Conservation (phyloP, 208 protist species). For the Crithidia mellificae region DNA sequence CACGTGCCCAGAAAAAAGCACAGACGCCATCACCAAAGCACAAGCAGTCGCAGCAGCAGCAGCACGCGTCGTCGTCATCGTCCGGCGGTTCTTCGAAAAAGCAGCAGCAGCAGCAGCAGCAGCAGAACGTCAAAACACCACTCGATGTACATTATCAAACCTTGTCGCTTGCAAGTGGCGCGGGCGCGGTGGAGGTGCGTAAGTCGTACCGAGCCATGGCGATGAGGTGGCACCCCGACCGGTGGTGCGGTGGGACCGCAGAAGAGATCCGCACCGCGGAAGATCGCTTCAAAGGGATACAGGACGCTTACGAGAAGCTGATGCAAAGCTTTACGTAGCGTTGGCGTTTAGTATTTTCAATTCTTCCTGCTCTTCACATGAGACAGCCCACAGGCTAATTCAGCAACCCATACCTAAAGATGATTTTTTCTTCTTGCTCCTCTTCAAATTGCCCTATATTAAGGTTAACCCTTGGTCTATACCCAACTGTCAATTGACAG, state of each 20-base stretch:
- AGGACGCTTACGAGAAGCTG: slow-evolving; percentile 72
- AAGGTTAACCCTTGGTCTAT: no score
- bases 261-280: slow-evolving; percentile 48
- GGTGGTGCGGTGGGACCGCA: slow-evolving; percentile 48
- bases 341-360: no score
- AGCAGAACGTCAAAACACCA: background rate
- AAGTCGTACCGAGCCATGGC: slow-evolving; percentile 61
- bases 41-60: background rate
- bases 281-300: slow-evolving; percentile 61
- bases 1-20: slow-evolving; percentile 25
- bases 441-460: no score
- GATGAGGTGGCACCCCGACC: slow-evolving; percentile 80
- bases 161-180: slow-evolving; percentile 10
- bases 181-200: slow-evolving; percentile 18
- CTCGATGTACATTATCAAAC: slow-evolving; percentile 26
- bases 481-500: no score
- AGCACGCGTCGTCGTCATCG: background rate
- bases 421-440: no score
- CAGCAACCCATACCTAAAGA: no score
- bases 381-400: no score
- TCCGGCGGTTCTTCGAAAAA: background rate
- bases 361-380: no score
- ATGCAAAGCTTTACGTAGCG: slow-evolving; percentile 37
- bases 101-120: slow-evolving; percentile 12
- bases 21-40: background rate